phyloP scores from a whole-genome alignment of 108 stramenopile species.

The Skeletonema marinoi region DNA sequence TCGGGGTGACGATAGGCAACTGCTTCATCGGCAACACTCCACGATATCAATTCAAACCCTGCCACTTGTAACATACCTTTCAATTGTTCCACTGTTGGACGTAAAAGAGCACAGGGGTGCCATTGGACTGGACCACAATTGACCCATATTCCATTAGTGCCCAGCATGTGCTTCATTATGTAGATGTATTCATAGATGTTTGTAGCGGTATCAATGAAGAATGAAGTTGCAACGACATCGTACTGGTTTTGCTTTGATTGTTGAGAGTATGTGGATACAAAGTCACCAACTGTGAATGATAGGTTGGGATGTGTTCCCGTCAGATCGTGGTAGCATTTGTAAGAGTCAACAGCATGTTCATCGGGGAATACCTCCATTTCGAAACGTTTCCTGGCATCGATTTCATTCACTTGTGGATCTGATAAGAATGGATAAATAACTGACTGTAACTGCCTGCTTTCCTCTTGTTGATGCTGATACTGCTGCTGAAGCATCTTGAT shows the following conservation, averaged over 20 bases:
- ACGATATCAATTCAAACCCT: conserved; percentile 57
- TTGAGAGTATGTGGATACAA: conserved; percentile 37
- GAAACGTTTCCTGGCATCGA: conserved; percentile 58
- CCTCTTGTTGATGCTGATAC: not conserved
- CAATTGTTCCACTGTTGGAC: conserved; percentile 66
- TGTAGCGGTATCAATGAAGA: conserved; percentile 81
- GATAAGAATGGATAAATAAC: conserved; percentile 56
- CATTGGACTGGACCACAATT: conserved; percentile 86
- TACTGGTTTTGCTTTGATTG: conserved; percentile 23
- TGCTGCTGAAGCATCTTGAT: conserved; percentile 19
- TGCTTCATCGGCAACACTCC: conserved; percentile 57
- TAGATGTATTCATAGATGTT: conserved; percentile 71
- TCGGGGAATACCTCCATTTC: conserved; percentile 59
- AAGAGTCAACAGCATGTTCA: conserved; percentile 6
- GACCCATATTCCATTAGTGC: conserved; percentile 54
- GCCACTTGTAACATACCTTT: conserved; percentile 42
- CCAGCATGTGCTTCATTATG: conserved; percentile 46
- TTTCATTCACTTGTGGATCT: conserved; percentile 70
- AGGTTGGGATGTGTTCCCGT: conserved; percentile 20
- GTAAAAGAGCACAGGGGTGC: conserved; percentile 68
- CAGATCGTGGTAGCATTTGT: not conserved
- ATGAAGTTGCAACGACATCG: conserved; percentile 71
- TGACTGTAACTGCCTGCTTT: not conserved
- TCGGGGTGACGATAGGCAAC: conserved; percentile 63
- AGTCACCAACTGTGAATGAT: conserved; percentile 76